Base-by-base conservation (phyloP, 805 yeast species). In the Yamadazyma scolyti region DNA sequence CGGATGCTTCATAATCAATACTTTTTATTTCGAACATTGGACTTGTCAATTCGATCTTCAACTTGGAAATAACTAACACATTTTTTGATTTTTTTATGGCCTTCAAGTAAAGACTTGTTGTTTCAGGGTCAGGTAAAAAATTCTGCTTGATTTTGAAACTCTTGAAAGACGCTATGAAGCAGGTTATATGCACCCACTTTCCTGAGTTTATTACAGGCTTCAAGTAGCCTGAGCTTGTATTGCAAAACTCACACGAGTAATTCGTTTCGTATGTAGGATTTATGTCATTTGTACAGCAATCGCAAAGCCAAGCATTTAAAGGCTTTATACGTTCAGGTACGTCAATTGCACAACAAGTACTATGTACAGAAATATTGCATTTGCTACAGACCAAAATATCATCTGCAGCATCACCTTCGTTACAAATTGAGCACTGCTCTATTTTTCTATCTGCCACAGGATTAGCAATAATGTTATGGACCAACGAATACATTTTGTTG, bases 181-280 rank as follows among this genome's bases (percentile, higher is more conserved):
- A 88, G 2, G 74, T 39, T 3, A 81, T 58, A 60, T 88, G 96
- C 20, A 79, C 77, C 96, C 96, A 88, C 35, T 68, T 65, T 1
- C 84, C 84, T 1, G 61, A 41, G 33, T 68, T 73, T 4, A 49
- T 43, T 0, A 93, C 77, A n/a, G 86, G 67, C 46, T 83, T 82
- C 44, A 86, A 52, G 18, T 78, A 84, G 44, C 82, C 89, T 68
- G 68, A 23, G 42, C 30, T 2, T 56, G 50, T 6, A 25, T 62
- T 54, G 53, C 96, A 88, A n/a, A 87, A 48, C 10, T 65, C 57
- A 52, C 96, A 87, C 2, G 69, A 55, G 47, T 82, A 80, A 13
- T 70, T 59, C 0, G 79, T 71, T 2, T 78, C 67, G 21, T 66
- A 61, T 2, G 70, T 40, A 0, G 93, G 90, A 38, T 75, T 73